Evolutionary conservation across 2,329 filamentous ascomycete genomes (phyloP).

Genomic region (Grosmannia clavigera): DNA sequence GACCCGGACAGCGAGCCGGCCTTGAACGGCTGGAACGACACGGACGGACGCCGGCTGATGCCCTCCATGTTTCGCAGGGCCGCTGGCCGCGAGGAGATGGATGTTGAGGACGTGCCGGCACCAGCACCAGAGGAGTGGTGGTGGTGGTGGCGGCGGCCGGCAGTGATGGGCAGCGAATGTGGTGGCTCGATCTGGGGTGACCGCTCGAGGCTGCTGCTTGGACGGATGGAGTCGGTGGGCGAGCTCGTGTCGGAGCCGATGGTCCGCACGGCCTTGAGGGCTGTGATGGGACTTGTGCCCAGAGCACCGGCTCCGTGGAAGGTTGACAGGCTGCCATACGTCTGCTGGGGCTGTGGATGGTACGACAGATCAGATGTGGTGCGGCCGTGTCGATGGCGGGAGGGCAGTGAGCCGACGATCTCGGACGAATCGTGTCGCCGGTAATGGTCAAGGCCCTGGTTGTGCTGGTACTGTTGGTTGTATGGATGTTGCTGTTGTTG

Average conservation of each 20-base stretch:
- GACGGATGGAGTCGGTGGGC: conserved; percentile 35
- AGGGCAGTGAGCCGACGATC: conserved; percentile 59
- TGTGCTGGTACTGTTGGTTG: not conserved
- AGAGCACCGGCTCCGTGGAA: conserved; percentile 69
- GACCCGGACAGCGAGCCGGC: conserved; percentile 89
- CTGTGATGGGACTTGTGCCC: conserved; percentile 79
- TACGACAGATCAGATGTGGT: conserved; percentile 38
- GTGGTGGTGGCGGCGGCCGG: conserved; percentile 5
- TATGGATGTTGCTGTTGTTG: not conserved
- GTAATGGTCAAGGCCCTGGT: not conserved
- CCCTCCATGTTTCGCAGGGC: conserved; percentile 35
- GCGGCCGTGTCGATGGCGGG: conserved; percentile 38
- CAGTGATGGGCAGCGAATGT: conserved; percentile 40
- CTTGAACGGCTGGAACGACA: conserved; percentile 94
- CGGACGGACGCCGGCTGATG: conserved; percentile 58
- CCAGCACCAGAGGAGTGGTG: not conserved
- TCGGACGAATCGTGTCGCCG: conserved; percentile 31
- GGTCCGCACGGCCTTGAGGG: conserved; percentile 56
- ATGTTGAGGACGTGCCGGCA: conserved; percentile 1
- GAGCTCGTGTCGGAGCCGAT: conserved; percentile 51
- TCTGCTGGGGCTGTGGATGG: conserved; percentile 37
- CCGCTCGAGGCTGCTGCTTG: conserved; percentile 28
- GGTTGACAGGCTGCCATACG: conserved; percentile 81
- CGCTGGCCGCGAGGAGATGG: conserved; percentile 19
- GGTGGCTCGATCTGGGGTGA: conserved; percentile 23